Percentiles rank a stretch among this genome's conserved stretches.
These are phyloP conservation scores for Agaricales sp. DNA, from an alignment of 1,284 basidiomycete species.

Conservation along the genomic window DNA sequence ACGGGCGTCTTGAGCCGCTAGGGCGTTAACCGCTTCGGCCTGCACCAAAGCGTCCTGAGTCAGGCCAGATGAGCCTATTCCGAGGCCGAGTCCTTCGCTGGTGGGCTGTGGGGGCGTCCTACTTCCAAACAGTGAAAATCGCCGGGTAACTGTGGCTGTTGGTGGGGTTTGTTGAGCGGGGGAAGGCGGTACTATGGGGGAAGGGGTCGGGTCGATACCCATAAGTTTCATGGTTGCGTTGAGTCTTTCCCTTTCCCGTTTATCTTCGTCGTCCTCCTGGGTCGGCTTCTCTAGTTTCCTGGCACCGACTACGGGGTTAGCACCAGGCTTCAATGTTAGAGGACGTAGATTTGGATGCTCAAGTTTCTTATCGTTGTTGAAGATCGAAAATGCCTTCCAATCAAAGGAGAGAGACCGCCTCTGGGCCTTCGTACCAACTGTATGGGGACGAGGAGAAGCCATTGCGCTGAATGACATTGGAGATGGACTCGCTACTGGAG, in stretches of 20 bases:
- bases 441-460: constrained; percentile 15
- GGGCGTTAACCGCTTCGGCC: constrained; percentile 61
- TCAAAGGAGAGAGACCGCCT: constrained; percentile 74
- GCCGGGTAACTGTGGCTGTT: constrained; percentile 24
- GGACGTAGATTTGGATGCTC: constrained; percentile 54
- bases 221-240: constrained; percentile 86
- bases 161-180: constrained; percentile 20
- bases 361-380: constrained; percentile 54
- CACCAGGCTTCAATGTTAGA: constrained; percentile 59
- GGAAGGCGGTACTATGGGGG: constrained; percentile 22
- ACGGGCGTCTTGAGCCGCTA: constrained; percentile 66
- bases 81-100: constrained; percentile 24
- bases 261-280: constrained; percentile 79
- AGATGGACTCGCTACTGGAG: constrained; percentile 22
- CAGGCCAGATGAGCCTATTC: constrained; percentile 32
- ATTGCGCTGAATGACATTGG: constrained; percentile 20
- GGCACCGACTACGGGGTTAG: constrained; percentile 42
- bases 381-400: constrained; percentile 66
- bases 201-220: constrained; percentile 67
- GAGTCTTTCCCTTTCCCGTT: constrained; percentile 72
- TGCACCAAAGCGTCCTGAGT: constrained; percentile 69
- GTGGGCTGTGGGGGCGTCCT: constrained; percentile 24
- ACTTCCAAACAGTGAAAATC: constrained; percentile 65
- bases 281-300: constrained; percentile 63
- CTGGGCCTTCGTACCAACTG: constrained; percentile 32